phyloP scores from a whole-genome alignment of 768 basidiomycete genomes.

The Termitomyces sp. region DNA sequence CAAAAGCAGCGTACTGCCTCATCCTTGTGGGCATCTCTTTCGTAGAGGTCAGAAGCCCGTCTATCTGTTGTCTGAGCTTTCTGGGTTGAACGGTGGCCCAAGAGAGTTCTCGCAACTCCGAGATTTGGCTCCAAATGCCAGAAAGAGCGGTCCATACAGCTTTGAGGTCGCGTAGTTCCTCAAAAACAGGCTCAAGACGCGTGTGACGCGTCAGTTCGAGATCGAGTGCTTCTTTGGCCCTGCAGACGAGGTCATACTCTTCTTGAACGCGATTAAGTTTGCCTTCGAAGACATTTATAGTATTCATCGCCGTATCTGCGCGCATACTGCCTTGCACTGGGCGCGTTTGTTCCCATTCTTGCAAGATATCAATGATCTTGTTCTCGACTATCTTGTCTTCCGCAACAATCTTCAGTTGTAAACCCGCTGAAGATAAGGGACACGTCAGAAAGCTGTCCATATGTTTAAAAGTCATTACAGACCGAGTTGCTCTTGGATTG shows the following conservation, averaged over 20 bases:
- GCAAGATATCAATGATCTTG: constrained; percentile 85
- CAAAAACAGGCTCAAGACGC: constrained; percentile 89
- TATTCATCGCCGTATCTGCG: constrained; percentile 94
- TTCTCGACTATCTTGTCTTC: constrained; percentile 98
- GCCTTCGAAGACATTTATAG: constrained; percentile 92
- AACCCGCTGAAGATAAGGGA: constrained; percentile 55
- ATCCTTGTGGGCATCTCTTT: constrained; percentile 99
- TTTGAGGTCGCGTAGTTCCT: constrained; percentile 94
- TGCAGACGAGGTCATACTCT: constrained; percentile 91
- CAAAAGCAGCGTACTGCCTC: constrained; percentile 98
- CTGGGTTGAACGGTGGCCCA: constrained; percentile 95
- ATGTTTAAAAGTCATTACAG: constrained; percentile 18
- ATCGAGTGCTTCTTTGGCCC: constrained; percentile 95
- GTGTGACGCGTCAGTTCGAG: constrained; percentile 87
- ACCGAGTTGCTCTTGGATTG: constrained; percentile 98
- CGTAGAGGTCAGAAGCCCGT: constrained; percentile 86
- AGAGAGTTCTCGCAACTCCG: constrained; percentile 78
- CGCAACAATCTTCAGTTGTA: constrained; percentile 99
- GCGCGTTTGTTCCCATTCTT: constrained; percentile 94
- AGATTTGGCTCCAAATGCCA: constrained; percentile 92
- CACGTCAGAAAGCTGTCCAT: neutral
- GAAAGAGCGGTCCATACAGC: constrained; percentile 99
- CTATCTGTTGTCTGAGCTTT: constrained; percentile 91
- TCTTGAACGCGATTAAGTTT: constrained; percentile 87
- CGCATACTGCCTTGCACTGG: constrained; percentile 96